Evolutionary conservation across 1,284 basidiomycete genomes (phyloP).

Genomic region (Naganishia albida): DNA sequence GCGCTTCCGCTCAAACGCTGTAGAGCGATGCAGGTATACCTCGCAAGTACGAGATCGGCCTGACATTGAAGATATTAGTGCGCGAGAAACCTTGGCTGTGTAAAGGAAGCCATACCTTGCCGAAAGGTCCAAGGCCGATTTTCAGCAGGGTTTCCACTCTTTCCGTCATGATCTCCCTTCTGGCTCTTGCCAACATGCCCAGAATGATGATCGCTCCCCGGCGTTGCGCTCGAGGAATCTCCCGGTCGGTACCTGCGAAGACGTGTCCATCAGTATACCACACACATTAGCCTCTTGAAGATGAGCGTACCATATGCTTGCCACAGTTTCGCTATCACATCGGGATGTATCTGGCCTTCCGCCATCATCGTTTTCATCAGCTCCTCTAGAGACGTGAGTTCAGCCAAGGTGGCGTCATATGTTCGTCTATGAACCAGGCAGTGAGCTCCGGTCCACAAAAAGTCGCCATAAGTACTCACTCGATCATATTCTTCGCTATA

Average conservation of each 20-base stretch:
- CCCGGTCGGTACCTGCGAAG: conserved; percentile 65
- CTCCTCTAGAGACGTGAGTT: conserved; percentile 93
- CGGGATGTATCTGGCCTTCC: conserved; percentile 74
- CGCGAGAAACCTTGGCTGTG: background rate
- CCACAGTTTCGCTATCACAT: conserved; percentile 90
- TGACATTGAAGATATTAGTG: conserved; percentile 45
- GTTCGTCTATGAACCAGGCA: conserved; percentile 64
- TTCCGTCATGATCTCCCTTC: conserved; percentile 80
- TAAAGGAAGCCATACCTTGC: conserved; percentile 62
- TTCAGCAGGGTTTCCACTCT: conserved; percentile 80
- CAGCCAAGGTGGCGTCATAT: conserved; percentile 87
- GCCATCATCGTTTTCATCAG: conserved; percentile 91
- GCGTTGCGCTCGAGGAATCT: conserved; percentile 77
- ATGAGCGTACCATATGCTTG: conserved; percentile 79
- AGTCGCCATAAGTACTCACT: conserved; percentile 62
- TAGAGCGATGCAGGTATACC: conserved; percentile 90
- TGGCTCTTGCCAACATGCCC: conserved; percentile 90
- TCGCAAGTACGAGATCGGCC: conserved; percentile 83
- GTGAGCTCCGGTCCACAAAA: conserved; percentile 12
- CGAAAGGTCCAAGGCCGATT: conserved; percentile 82
- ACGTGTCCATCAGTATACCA: background rate
- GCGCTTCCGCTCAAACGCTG: conserved; percentile 89
- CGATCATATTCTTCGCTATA: conserved; percentile 98
- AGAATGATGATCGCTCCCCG: conserved; percentile 92
- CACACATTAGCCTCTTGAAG: background rate